Evolutionary conservation across 352 stramenopile species (phyloP), one percentile per base, ranked within the genome.

Genomic region (Phytophthora palmivora): DNA sequence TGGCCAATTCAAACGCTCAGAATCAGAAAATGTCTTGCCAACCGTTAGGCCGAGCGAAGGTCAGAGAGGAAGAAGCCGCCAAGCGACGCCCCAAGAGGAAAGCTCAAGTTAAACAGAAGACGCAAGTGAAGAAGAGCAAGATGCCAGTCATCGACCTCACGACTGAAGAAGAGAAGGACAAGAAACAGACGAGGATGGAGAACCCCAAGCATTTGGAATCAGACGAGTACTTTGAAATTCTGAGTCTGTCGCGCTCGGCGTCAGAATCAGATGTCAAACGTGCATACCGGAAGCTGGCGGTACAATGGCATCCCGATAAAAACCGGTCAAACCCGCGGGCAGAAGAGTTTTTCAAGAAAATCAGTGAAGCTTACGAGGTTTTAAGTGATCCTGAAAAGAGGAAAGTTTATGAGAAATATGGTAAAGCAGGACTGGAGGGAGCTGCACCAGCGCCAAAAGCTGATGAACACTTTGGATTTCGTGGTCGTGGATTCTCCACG

Each of bases 241-340:
- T 94, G 28, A 72, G 72, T 4, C 52, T 94, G 8, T 15, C 61
- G 9, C 74, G 70, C 34, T 51, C 59, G 0, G 80, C 76, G 15
- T 76, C 67, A 0, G 83, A 79, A 2, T 53, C 68, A 0, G 83
- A 92, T n/a, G 69, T 94, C 14, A 86, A 84, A 58, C 72, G 72
- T 16, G 85, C 85, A 32, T 94, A 92, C 61, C 56, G 76, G 10
- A 86, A 85, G 44, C 58, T 92, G 53, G 82, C 82, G 24, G 72
- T 98, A 33, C 94, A 95, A 58, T 98, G 91, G 75, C 95, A 98
- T 65, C 95, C 95, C 1, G 95, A 98, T 66, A 98, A 98, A 70
- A 97, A 98, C 67, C 81, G 87, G 34, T 76, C 82, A 19, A 67
- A 91, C 60, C 73, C 89, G 21, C 67, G 70, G 16, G 92, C 93